Evolutionary conservation across 306 rosid species (phyloP).

Genomic region (Cercis canadensis): DNA sequence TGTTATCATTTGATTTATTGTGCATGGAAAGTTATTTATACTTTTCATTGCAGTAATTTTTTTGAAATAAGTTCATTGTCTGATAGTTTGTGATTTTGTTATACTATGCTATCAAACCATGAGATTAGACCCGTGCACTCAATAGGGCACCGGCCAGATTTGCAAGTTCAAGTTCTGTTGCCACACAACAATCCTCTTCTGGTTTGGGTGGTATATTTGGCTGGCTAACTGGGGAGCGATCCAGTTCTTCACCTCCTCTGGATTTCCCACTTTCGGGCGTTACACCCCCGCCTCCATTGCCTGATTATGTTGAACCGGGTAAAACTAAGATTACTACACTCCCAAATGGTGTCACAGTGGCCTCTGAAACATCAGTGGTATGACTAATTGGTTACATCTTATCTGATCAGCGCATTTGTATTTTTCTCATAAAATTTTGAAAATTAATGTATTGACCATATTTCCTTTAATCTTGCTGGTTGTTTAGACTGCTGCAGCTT

Average conservation of each 20-base stretch:
- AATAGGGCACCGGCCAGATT: constrained; percentile 58
- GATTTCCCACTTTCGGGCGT: constrained; percentile 76
- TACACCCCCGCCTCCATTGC: constrained; percentile 71
- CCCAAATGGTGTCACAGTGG: constrained; percentile 83
- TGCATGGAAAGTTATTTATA: background rate
- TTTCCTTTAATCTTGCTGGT: constrained; percentile 32
- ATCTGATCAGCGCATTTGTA: background rate
- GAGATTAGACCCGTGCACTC: constrained; percentile 60
- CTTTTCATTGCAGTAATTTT: background rate
- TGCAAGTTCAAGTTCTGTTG: constrained; percentile 76
- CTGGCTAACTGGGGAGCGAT: constrained; percentile 72
- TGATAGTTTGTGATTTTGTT: constrained; percentile 25
- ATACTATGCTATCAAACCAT: constrained; percentile 16
- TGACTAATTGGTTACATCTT: constrained; percentile 17
- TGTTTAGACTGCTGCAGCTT: constrained; percentile 76
- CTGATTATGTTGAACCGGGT: constrained; percentile 72
- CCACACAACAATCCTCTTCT: constrained; percentile 52
- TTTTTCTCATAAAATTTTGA: background rate
- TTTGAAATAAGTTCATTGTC: constrained; percentile 6
- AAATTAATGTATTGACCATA: background rate
- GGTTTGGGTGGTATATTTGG: constrained; percentile 72
- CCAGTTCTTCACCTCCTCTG: constrained; percentile 62
- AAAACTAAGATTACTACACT: constrained; percentile 75
- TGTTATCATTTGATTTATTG: background rate
- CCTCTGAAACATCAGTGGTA: constrained; percentile 77